Percentiles rank a stretch among this genome's conserved stretches.
Evolutionary conservation across 768 basidiomycete species (phyloP).

Genomic region (Pulveroboletus sp.): DNA sequence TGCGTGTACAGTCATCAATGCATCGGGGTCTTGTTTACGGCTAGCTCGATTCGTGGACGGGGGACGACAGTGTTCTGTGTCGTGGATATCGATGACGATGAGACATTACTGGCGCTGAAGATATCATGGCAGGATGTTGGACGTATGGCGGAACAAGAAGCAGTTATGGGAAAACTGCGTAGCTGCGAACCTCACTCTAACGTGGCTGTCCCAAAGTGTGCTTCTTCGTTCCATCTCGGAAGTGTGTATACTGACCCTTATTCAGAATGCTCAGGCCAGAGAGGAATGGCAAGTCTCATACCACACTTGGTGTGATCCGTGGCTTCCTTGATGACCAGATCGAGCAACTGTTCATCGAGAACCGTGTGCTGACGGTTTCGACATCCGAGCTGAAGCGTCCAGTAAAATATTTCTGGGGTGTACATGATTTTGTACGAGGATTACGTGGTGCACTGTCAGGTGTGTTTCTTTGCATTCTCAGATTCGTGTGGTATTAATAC

Average conservation of each 20-base stretch:
- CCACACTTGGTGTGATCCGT: background rate
- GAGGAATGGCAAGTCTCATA: background rate
- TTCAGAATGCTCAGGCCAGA: too few relatives aligned
- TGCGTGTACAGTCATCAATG: too few relatives aligned
- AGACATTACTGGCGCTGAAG: background rate
- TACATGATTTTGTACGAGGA: conserved; percentile 20
- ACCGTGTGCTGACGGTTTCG: conserved; percentile 1
- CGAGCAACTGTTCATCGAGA: background rate
- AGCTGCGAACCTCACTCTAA: background rate
- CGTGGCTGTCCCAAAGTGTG: too few relatives aligned
- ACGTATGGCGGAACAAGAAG: background rate
- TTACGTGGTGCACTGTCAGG: conserved; percentile 14
- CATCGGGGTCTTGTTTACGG: background rate
- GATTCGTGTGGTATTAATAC: background rate
- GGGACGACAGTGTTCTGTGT: background rate
- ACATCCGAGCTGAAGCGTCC: conserved; percentile 9
- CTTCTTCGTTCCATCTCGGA: too few relatives aligned
- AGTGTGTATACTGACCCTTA: too few relatives aligned
- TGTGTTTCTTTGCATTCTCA: background rate
- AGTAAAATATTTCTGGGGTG: conserved; percentile 14
- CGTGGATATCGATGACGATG: background rate
- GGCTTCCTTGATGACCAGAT: conserved; percentile 1
- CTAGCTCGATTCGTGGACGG: too few relatives aligned
- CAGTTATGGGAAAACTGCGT: background rate
- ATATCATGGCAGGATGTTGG: background rate